Percentiles rank a stretch among this genome's conserved stretches.
Conservation (phyloP, 1,284 basidiomycete genomes). For the Ceratobasidium theobromae region DNA sequence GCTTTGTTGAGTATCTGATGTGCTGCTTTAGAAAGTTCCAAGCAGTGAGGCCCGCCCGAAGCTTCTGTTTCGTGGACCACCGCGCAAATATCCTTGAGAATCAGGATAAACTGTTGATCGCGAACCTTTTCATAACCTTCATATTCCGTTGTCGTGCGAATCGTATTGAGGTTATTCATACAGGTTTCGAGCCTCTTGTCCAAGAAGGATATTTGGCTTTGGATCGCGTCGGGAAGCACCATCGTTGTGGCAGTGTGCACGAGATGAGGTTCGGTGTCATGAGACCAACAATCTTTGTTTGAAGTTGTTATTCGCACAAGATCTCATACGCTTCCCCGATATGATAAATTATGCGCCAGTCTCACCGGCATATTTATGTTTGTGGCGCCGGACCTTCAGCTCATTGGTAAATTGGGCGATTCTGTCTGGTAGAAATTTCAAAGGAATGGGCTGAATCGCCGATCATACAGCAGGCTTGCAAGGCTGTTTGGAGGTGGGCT, state of each 20-base stretch:
- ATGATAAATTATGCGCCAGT: too few relatives aligned
- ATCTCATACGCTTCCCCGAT: too few relatives aligned
- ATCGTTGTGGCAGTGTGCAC: neutral
- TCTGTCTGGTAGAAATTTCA: too few relatives aligned
- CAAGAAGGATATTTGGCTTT: neutral
- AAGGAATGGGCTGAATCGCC: too few relatives aligned
- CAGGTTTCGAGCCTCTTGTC: neutral
- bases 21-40: neutral
- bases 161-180: neutral
- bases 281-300: too few relatives aligned
- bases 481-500: too few relatives aligned
- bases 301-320: too few relatives aligned
- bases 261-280: too few relatives aligned
- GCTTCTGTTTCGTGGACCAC: neutral
- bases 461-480: too few relatives aligned
- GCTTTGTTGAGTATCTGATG: neutral
- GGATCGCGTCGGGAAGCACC: neutral
- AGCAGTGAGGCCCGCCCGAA: neutral
- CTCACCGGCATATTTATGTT: too few relatives aligned
- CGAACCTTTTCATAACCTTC: neutral
- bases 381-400: too few relatives aligned
- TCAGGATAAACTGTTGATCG: neutral
- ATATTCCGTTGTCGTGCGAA: neutral
- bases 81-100: constrained; percentile 2
- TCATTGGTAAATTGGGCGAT: too few relatives aligned